phyloP scores from a whole-genome alignment of 148 eudicot genomes.

The Chenopodium suecicum region DNA sequence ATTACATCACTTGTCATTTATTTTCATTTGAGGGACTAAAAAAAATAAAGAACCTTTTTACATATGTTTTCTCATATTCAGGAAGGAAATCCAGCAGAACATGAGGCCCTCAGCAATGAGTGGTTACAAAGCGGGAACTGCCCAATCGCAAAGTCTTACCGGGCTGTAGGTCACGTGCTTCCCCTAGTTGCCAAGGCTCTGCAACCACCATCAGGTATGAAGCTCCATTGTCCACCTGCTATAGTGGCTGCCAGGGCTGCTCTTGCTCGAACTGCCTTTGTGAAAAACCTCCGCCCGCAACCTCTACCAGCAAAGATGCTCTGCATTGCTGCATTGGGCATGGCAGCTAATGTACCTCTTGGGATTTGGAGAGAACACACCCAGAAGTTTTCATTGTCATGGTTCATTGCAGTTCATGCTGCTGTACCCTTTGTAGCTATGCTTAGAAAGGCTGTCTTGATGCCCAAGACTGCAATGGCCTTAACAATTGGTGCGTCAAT shows the following conservation, averaged over 20 bases:
- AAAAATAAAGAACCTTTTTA: neutral
- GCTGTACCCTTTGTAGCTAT: conserved; percentile 84
- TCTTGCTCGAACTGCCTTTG: conserved; percentile 68
- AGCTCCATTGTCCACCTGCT: conserved; percentile 66
- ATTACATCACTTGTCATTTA: neutral
- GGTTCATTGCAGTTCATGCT: conserved; percentile 86
- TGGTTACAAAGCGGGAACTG: conserved; percentile 75
- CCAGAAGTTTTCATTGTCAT: conserved; percentile 57
- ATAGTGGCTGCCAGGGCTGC: conserved; percentile 81
- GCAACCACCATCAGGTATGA: conserved; percentile 70
- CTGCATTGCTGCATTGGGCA: conserved; percentile 57
- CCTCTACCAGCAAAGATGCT: conserved; percentile 67
- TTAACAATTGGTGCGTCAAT: conserved; percentile 74
- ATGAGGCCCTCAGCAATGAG: conserved; percentile 64
- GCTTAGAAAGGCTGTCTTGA: conserved; percentile 75
- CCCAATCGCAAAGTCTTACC: conserved; percentile 74
- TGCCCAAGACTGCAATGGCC: conserved; percentile 87
- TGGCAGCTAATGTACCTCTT: conserved; percentile 71
- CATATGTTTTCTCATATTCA: conserved; percentile 15
- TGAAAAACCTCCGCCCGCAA: conserved; percentile 67
- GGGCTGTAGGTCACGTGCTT: conserved; percentile 65
- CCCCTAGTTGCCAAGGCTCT: conserved; percentile 68
- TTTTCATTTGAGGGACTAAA: no score
- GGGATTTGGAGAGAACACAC: conserved; percentile 89
- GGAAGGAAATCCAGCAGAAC: conserved; percentile 48